phyloP scores from a whole-genome alignment of 768 basidiomycete genomes.

The Floccularia luteovirens region DNA sequence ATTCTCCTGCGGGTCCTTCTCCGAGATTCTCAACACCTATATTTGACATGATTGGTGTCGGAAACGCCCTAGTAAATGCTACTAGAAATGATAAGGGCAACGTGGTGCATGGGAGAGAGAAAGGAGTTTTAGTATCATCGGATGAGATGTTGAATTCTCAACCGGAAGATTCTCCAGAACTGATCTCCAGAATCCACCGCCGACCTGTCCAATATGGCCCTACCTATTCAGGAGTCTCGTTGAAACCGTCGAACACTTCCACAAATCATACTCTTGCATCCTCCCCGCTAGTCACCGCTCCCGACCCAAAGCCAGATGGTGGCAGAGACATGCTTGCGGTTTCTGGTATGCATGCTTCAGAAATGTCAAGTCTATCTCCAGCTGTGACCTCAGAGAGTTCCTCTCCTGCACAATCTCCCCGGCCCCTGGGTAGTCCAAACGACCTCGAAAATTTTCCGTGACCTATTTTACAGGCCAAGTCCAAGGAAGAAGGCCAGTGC shows the following conservation, averaged over 20 bases:
- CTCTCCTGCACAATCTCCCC: constrained; percentile 37
- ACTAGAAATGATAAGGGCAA: constrained; percentile 15
- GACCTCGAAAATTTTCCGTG: constrained; percentile 70
- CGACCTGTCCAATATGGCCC: constrained; percentile 29
- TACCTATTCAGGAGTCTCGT: constrained; percentile 16
- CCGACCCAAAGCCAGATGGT: constrained; percentile 4
- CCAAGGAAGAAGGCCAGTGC: constrained; percentile 10
- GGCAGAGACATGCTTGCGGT: too few species aligned
- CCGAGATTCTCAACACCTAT: constrained; percentile 21
- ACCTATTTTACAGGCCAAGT: constrained; percentile 61
- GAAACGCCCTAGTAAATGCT: constrained; percentile 52
- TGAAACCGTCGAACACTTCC: constrained; percentile 8
- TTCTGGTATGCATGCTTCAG: too few species aligned
- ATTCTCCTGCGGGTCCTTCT: background rate
- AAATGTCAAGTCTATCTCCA: constrained; percentile 5
- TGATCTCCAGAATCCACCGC: constrained; percentile 13
- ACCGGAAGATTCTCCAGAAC: constrained; percentile 6
- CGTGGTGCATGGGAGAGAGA: constrained; percentile 24
- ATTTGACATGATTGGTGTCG: constrained; percentile 50
- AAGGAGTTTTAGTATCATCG: constrained; percentile 5
- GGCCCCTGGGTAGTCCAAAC: constrained; percentile 49
- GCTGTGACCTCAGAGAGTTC: constrained; percentile 17
- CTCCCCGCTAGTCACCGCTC: constrained; percentile 11
- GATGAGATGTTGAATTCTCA: constrained; percentile 5
- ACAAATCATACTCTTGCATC: constrained; percentile 15